phyloP scores from a whole-genome alignment of 148 eudicot species.

The Cornus kousa region DNA sequence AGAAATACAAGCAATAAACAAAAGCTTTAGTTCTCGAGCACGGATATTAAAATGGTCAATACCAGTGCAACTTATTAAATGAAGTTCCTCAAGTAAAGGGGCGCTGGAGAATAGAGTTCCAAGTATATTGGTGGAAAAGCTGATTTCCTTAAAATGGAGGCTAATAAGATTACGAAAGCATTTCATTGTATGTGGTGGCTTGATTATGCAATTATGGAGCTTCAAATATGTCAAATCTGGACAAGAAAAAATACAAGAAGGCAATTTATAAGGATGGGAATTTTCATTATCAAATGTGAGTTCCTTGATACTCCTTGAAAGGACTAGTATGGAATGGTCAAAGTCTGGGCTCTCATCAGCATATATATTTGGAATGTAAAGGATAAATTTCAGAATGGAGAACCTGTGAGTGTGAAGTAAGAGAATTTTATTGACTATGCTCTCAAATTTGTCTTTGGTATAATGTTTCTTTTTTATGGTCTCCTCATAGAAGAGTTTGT shows the following conservation, averaged over 20 bases:
- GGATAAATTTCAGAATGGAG: neutral
- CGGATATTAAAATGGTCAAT: neutral
- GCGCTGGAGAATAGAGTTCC: neutral
- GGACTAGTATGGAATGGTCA: neutral
- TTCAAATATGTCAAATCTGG: neutral
- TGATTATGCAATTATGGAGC: neutral
- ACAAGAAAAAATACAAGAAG: conserved; percentile 9
- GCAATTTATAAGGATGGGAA: neutral
- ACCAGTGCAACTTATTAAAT: neutral
- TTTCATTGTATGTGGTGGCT: neutral
- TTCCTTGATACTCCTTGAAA: conserved; percentile 1
- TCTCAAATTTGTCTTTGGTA: neutral
- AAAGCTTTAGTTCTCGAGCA: neutral
- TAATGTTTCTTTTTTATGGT: neutral
- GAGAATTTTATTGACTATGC: neutral
- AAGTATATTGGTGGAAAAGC: neutral
- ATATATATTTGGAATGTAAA: neutral
- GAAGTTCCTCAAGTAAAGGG: neutral
- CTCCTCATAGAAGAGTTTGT: neutral
- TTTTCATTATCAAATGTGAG: neutral
- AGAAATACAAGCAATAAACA: neutral
- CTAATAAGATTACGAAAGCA: neutral
- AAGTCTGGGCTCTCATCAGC: neutral
- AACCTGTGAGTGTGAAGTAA: neutral
- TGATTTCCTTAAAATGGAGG: neutral